These are phyloP conservation scores for Gossypium arboreum DNA, from an alignment of 345 rosid genomes.

Conservation along the genomic window DNA sequence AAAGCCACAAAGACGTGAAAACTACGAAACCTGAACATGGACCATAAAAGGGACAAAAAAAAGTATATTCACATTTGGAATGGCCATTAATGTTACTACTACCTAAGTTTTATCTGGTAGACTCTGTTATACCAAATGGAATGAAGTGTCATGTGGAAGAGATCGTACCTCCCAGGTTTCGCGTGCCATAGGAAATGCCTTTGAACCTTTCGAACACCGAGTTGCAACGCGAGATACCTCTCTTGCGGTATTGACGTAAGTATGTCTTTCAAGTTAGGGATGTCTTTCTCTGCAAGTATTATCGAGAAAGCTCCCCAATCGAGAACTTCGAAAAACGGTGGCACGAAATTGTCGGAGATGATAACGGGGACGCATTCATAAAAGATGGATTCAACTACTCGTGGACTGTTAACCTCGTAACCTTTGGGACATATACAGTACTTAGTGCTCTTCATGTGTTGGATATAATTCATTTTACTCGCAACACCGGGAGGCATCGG, in stretches of 20 bases:
- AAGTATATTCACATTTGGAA: not conserved
- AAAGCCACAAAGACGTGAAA: not conserved
- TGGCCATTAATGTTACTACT: slow-evolving; percentile 20
- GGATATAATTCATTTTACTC: slow-evolving; percentile 90
- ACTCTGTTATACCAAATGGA: slow-evolving; percentile 90
- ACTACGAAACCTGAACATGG: too few species aligned
- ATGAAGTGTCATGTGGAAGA: slow-evolving; percentile 90
- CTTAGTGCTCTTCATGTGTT: slow-evolving; percentile 89
- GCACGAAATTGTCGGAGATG: slow-evolving; percentile 83
- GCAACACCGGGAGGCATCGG: slow-evolving; percentile 83
- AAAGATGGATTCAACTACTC: slow-evolving; percentile 86
- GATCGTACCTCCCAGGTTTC: slow-evolving; percentile 73
- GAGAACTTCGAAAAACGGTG: slow-evolving; percentile 83
- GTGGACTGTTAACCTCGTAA: slow-evolving; percentile 86
- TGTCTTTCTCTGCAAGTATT: slow-evolving; percentile 78
- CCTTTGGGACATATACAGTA: slow-evolving; percentile 93
- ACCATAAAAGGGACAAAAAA: too few species aligned
- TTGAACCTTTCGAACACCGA: slow-evolving; percentile 68
- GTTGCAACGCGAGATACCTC: slow-evolving; percentile 64
- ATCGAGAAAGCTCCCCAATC: slow-evolving; percentile 74
- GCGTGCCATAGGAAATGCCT: slow-evolving; percentile 89
- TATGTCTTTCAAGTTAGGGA: slow-evolving; percentile 61
- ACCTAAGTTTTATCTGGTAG: slow-evolving; percentile 67
- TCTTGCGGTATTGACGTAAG: slow-evolving; percentile 59
- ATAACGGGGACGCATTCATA: slow-evolving; percentile 91